Evolutionary conservation across 257 asterid genomes (phyloP).

Genomic region (Salvia hispanica): DNA sequence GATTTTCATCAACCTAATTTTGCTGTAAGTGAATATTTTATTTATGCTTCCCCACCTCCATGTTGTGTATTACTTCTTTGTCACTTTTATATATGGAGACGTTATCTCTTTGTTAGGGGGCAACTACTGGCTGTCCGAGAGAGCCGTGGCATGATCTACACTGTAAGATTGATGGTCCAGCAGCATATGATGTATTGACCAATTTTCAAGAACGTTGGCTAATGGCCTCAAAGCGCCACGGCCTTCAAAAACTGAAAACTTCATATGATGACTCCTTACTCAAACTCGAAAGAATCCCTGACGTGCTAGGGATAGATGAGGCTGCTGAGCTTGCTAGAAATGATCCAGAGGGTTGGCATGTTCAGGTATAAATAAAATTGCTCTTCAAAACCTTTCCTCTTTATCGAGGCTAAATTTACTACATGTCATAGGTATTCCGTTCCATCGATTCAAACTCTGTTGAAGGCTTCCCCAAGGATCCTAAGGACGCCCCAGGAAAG

Average conservation of each 20-base stretch:
- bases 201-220: conserved; percentile 90
- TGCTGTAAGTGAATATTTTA: conserved; percentile 45
- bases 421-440: conserved; percentile 61
- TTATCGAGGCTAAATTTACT: conserved; percentile 29
- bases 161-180: conserved; percentile 78
- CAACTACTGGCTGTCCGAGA: conserved; percentile 70
- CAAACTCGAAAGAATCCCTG: conserved; percentile 69
- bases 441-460: conserved; percentile 91
- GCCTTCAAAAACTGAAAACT: conserved; percentile 59
- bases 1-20: conserved; percentile 85
- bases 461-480: conserved; percentile 83
- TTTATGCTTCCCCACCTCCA: background rate
- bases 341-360: conserved; percentile 81
- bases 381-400: background rate
- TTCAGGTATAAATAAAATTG: conserved; percentile 54
- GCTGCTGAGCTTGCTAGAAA: conserved; percentile 38
- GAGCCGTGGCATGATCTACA: conserved; percentile 98
- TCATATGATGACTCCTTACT: conserved; percentile 72
- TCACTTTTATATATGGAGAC: background rate
- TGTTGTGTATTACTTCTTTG: background rate
- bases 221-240: conserved; percentile 62
- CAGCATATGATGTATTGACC: conserved; percentile 79
- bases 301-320: conserved; percentile 53
- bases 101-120: conserved; percentile 47
- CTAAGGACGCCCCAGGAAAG: conserved; percentile 65